phyloP scores from a whole-genome alignment of 2,329 filamentous ascomycete species.

The Cryphonectria naterciae region DNA sequence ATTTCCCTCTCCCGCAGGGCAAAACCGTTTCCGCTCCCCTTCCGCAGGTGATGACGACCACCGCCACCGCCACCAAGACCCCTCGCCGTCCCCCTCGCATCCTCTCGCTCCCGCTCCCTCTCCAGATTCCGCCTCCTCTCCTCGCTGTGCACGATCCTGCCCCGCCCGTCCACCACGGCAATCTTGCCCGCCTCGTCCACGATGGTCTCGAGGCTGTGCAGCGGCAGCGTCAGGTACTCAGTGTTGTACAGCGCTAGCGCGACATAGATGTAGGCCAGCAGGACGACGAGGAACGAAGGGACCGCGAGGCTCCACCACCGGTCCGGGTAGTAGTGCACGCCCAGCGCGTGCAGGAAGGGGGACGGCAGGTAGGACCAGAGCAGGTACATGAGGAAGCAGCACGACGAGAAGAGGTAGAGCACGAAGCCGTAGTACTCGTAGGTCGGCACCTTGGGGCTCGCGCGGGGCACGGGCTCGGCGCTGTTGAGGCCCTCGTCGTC shows the following conservation, averaged over 20 bases:
- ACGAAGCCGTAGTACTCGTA: slow-evolving; percentile 99
- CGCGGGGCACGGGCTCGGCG: slow-evolving; percentile 72
- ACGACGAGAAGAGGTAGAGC: slow-evolving; percentile 85
- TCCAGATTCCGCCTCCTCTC: slow-evolving; percentile 44
- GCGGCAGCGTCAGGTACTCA: slow-evolving; percentile 80
- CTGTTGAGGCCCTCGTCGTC: slow-evolving; percentile 67
- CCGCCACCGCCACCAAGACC: not conserved
- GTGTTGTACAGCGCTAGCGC: slow-evolving; percentile 91
- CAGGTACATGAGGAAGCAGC: slow-evolving; percentile 75
- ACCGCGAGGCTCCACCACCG: slow-evolving; percentile 97
- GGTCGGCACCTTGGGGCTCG: slow-evolving; percentile 92
- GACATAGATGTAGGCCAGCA: slow-evolving; percentile 89
- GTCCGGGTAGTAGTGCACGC: slow-evolving; percentile 96
- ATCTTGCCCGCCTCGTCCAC: slow-evolving; percentile 89
- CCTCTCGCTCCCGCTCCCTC: slow-evolving; percentile 39
- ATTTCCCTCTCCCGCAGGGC: slow-evolving; percentile 35
- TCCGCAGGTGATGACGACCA: slow-evolving; percentile 39
- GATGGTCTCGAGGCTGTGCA: slow-evolving; percentile 82
- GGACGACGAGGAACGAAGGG: slow-evolving; percentile 86
- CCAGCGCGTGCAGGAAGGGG: slow-evolving; percentile 87
- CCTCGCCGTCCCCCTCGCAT: slow-evolving; percentile 41
- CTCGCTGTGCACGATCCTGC: slow-evolving; percentile 46
- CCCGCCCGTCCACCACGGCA: slow-evolving; percentile 77
- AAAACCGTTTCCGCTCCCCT: slow-evolving; percentile 20
- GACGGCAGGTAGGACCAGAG: slow-evolving; percentile 91